Evolutionary conservation across 1,284 basidiomycete genomes (phyloP).

Genomic region (Cryptococcus sp.): DNA sequence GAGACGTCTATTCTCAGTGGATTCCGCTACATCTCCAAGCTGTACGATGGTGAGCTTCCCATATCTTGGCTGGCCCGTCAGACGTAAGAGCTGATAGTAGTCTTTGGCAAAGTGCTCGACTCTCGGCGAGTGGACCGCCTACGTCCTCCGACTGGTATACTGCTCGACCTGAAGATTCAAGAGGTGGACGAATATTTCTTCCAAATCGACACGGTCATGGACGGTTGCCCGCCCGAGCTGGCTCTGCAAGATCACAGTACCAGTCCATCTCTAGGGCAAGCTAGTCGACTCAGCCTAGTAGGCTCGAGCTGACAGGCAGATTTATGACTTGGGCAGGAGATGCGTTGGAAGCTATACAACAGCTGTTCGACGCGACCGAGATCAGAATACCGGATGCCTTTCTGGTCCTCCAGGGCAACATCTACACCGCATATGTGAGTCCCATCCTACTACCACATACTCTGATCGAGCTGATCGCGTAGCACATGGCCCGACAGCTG

Average conservation of each 20-base stretch:
- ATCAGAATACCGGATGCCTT: neutral
- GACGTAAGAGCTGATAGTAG: neutral
- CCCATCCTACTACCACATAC: neutral
- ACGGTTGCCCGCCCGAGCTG: neutral
- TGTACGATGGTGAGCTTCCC: neutral
- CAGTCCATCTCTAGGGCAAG: neutral
- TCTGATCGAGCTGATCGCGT: neutral
- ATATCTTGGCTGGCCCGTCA: neutral
- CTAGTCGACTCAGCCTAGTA: neutral
- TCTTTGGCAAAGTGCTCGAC: conserved; percentile 1
- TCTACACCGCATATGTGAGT: neutral
- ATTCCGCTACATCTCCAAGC: conserved; percentile 2
- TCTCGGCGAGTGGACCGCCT: neutral
- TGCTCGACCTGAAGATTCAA: neutral
- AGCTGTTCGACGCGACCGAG: neutral
- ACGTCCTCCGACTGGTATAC: neutral
- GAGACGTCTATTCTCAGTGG: conserved; percentile 1
- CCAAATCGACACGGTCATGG: neutral
- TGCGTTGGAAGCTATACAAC: neutral
- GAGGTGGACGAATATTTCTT: conserved; percentile 1
- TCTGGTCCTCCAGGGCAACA: conserved; percentile 1
- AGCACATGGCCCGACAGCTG: conserved; percentile 3
- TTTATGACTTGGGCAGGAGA: neutral
- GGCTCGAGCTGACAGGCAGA: neutral
- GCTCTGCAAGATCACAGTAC: neutral